Percentiles rank a stretch among this genome's conserved stretches.
phyloP scores from a whole-genome alignment of 345 rosid genomes.

The Bruguiera sexangula region DNA sequence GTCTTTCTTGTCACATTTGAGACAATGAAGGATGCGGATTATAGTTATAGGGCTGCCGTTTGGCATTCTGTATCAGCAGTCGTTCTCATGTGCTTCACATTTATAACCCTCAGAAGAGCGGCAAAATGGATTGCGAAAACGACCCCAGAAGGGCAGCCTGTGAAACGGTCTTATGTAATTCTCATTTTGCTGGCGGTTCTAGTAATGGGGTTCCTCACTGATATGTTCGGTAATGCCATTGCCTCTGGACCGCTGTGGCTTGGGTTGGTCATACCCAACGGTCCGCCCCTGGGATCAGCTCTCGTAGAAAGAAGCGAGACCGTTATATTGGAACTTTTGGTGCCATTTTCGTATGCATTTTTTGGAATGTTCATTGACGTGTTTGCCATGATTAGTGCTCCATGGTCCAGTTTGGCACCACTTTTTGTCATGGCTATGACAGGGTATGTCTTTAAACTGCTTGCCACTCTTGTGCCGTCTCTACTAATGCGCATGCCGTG shows the following conservation, averaged over 20 bases:
- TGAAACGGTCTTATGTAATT: not conserved
- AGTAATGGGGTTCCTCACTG: not conserved
- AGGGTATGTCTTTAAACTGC: not conserved
- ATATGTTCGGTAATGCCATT: not conserved
- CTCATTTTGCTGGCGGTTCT: not conserved
- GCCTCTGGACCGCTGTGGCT: not conserved
- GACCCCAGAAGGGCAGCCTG: slow-evolving; percentile 1
- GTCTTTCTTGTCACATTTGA: slow-evolving; percentile 29
- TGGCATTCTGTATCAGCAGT: not conserved
- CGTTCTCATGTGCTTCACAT: not conserved
- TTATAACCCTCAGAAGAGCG: not conserved
- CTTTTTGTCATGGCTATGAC: not conserved
- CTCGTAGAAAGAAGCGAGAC: not conserved
- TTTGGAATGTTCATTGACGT: not conserved
- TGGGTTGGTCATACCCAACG: not conserved
- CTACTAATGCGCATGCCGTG: not conserved
- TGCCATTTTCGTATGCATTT: not conserved
- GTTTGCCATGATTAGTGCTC: not conserved
- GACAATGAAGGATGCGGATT: slow-evolving; percentile 14
- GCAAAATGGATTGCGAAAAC: not conserved
- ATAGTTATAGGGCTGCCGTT: not conserved
- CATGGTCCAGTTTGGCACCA: not conserved
- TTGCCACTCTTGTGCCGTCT: not conserved
- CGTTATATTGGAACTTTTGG: not conserved
- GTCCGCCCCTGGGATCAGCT: not conserved